Base-by-base conservation (phyloP, 495 filamentous ascomycete genomes). In the Lepraria neglecta region DNA sequence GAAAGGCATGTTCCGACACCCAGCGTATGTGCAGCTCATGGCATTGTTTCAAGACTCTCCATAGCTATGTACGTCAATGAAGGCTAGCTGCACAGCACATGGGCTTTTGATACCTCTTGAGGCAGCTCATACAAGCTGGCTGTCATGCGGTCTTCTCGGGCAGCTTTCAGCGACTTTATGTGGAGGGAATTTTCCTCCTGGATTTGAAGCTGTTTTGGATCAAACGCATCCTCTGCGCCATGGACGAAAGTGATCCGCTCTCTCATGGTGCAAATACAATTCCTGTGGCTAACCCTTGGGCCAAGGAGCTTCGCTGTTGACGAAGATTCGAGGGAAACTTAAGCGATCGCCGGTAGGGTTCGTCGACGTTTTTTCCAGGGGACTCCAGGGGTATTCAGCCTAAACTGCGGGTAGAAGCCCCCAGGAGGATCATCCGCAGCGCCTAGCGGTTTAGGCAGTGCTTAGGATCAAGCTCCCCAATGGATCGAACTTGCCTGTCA, bases 231-330 rank as follows among this genome's bases (percentile, higher is more conserved):
- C 24, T 84, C 77, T 33, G 81, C 69, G 45, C 77, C 77, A 51
- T 90, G 85, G 58, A 96, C 69, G 70, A 84, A 95, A 21, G 92
- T 96, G 55, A 90, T 86, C 72, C 92, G 81, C 75, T 90, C 86
- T 66, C 87, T 86, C 92, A 97, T 97, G 12, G 48, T 33, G 15
- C 14, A 38, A 10, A 10, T 38, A 38, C 1, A 10, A 12, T 38
- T 38, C 1, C 35, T 12, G 12, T 38, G 35, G 35, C 12, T 38
- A 38, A 12, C 12, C 6, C 35, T 10, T 38, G 4, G 2, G 35
- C 12, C 7, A 38, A 38, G 2, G 33, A 38, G 33, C 33, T 1
- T 38, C 33, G 33, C 33, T 1, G 6, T 11, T 38, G 35, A 38
- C 9, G 9, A 38, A 38, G 12, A 12, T 7, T 38, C 35, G 12